phyloP scores from a whole-genome alignment of 2,329 filamentous ascomycete genomes.

The Botrytis squamosa region DNA sequence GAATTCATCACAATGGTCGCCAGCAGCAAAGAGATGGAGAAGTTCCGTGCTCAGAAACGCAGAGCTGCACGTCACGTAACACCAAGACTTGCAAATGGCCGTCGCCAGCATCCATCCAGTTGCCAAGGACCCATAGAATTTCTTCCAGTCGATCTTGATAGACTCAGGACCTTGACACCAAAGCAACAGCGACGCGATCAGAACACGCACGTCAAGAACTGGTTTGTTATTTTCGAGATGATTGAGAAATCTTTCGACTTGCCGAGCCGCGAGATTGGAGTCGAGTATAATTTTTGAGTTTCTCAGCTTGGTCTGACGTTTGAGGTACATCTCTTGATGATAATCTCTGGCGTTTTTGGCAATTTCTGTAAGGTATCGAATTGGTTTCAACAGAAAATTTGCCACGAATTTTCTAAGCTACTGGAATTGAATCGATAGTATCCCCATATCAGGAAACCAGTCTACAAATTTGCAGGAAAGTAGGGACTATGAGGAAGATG shows the following conservation, averaged over 20 bases:
- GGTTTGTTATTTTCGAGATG: not conserved
- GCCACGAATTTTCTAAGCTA: rapidly evolving
- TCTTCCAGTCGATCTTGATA: not conserved
- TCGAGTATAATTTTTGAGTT: not conserved
- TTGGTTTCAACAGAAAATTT: rapidly evolving
- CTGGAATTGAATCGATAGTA: not conserved
- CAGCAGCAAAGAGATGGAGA: not conserved
- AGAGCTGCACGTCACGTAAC: not conserved
- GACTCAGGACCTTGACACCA: not conserved
- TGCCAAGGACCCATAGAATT: not conserved
- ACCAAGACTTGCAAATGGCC: not conserved
- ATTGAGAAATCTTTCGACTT: not conserved
- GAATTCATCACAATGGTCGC: not conserved
- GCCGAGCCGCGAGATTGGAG: not conserved
- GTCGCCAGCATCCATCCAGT: not conserved
- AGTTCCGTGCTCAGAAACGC: not conserved
- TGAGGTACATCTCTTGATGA: rapidly evolving
- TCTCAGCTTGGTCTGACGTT: not conserved
- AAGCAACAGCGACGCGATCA: not conserved
- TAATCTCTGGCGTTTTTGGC: not conserved
- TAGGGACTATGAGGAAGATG: not conserved
- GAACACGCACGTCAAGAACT: not conserved
- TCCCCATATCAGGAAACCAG: no score
- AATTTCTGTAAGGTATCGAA: rapidly evolving
- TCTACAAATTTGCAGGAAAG: not conserved